Base-by-base conservation (phyloP, 1,139 yeast species). In the Yamadazyma diddensiae region DNA sequence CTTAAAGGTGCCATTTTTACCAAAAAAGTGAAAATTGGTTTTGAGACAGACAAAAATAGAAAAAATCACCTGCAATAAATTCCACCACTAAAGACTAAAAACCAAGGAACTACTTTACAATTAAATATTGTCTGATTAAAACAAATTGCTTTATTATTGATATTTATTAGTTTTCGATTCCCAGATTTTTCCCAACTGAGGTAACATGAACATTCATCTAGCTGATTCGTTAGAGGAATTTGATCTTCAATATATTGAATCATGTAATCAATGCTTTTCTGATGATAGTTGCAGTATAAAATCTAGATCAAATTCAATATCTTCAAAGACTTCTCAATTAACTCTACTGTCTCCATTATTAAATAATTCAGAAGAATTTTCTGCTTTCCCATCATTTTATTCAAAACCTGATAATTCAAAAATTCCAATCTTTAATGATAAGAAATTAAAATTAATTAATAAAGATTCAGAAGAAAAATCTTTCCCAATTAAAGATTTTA, bases 151-250 rank as follows among this genome's bases (percentile, higher is more conserved):
- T 18, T n/a, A n/a, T n/a, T n/a, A n/a, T n/a, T n/a, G n/a, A n/a
- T n/a, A n/a, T n/a, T n/a, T n/a, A n/a, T n/a, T n/a, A n/a, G n/a
- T n/a, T n/a, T n/a, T n/a, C n/a, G n/a, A n/a, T n/a, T n/a, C n/a
- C n/a, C n/a, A n/a, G n/a, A n/a, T n/a, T n/a, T n/a, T n/a, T n/a
- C n/a, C n/a, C n/a, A n/a, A n/a, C n/a, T n/a, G n/a, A n/a, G n/a
- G n/a, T n/a, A n/a, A n/a, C 7, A 45, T 45, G 49, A 45, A 45
- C 15, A 43, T 45, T 27, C 49, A 45, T 25, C 30, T 45, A 31
- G 41, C 46, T 21, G 49, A 46, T 32, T 41, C 50, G 6, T 33
- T 46, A 30, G 50, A 46, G 33, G 50, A 46, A 23, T 46, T 46
- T 34, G 50, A 46, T 33, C 30, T 40, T 15, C 34, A 44, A 12